phyloP scores from a whole-genome alignment of 352 stramenopile species.

The Peronospora tabacina region DNA sequence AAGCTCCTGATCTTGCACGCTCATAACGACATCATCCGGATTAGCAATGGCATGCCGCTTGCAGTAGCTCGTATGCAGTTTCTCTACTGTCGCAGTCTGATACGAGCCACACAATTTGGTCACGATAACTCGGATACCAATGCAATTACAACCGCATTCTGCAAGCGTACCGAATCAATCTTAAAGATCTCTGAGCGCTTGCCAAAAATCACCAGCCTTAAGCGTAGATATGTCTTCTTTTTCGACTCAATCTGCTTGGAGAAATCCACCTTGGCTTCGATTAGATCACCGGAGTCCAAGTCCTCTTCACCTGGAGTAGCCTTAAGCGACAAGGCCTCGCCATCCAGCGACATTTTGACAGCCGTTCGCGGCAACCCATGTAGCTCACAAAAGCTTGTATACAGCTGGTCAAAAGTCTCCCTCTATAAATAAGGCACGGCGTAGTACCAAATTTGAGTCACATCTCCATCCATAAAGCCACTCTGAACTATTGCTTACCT shows the following conservation, averaged over 20 bases:
- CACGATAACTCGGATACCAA: background rate
- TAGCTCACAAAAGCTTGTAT: conserved; percentile 54
- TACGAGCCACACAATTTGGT: background rate
- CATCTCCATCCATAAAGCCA: background rate
- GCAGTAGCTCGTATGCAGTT: conserved; percentile 58
- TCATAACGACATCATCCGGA: conserved; percentile 46
- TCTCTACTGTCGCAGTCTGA: conserved; percentile 46
- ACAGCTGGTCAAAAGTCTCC: conserved; percentile 54
- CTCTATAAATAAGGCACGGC: conserved; percentile 28
- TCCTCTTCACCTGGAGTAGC: conserved; percentile 32
- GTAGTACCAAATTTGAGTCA: background rate
- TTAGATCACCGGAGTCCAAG: conserved; percentile 51
- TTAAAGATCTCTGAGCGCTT: conserved; percentile 54
- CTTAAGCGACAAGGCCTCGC: conserved; percentile 25
- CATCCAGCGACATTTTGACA: conserved; percentile 58
- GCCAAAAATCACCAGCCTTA: conserved; percentile 47
- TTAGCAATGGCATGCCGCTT: conserved; percentile 45
- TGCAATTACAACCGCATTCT: background rate
- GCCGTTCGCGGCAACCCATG: conserved; percentile 50
- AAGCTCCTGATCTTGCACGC: conserved; percentile 35
- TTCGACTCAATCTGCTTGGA: conserved; percentile 34
- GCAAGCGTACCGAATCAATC: conserved; percentile 49
- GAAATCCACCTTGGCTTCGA: conserved; percentile 73
- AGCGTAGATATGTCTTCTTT: conserved; percentile 51
- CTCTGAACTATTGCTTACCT: conserved; percentile 19